Evolutionary conservation across 768 basidiomycete species (phyloP), one percentile per base, ranked within the genome.

Genomic region (Lactarius vividus): DNA sequence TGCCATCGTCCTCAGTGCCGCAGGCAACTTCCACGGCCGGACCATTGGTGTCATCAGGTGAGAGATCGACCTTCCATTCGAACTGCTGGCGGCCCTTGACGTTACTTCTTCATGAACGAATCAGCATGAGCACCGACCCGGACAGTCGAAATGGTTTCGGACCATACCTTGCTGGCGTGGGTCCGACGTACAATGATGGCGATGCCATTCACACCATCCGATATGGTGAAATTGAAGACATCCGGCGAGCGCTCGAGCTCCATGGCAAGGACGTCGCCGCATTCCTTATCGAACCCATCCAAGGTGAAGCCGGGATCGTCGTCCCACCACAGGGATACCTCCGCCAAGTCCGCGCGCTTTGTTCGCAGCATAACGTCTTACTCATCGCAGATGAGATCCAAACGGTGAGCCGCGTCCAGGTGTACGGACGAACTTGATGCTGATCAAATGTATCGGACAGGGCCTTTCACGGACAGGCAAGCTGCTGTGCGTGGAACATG

Each of bases 341-440:
- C 44, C 74, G 84, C 35, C 79, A 86, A 70, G 88, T 88, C 31
- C 87, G 88, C 59, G 87, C 83, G 61, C 81, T 98, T 31, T 99
- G 97, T 84, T 91, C 90, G 79, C 85, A 91, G 77, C 86, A 96
- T 77, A 94, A 96, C 57, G 94, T 94, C 0, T 82, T 99, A n/a
- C 81, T 99, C 40, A 98, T 99, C 73, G 96, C 94, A 71, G 97
- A 99, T 71, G 97, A 99, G 77, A 95, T 99, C 68, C 97, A 99
- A 77, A 98, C 97, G 49, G 92, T 92, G 63, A 62, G 65, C 13
- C n/a, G 11, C 20, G 18, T 6, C 29, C 33, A 5, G 49, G 35
- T 20, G 16, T 40, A 49, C 10, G 59, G 15, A 8, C 11, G 13
- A 54, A 20, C 4, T 68, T 62, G 63, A 54, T 52, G 61, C 61